Percentiles rank a stretch among this genome's conserved stretches.
These are phyloP conservation scores for Yamadazyma songkhlaensis DNA, from an alignment of 1,139 yeast species.

Conservation along the genomic window DNA sequence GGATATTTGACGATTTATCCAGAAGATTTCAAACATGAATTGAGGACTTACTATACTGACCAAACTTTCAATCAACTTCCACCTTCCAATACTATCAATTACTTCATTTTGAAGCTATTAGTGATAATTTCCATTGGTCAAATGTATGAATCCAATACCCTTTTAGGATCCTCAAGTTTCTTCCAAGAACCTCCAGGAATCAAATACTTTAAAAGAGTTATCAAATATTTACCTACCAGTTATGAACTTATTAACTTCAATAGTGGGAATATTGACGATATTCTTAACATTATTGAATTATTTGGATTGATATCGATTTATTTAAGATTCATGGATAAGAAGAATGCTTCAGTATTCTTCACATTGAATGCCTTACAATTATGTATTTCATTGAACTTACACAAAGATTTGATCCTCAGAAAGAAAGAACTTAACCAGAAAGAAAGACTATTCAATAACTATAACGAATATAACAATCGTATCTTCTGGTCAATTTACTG, in stretches of 20 bases:
- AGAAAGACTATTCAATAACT: not conserved
- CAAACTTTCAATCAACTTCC: conserved; percentile 4
- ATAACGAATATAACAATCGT: conserved; percentile 10
- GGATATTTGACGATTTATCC: conserved; percentile 27
- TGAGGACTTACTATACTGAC: conserved; percentile 15
- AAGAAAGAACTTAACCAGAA: conserved; percentile 4
- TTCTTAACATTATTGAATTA: conserved; percentile 23
- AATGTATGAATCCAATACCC: conserved; percentile 17
- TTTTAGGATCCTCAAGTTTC: conserved; percentile 6
- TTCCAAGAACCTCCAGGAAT: conserved; percentile 19
- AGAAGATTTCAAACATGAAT: conserved; percentile 15
- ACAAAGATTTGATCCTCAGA: conserved; percentile 15
- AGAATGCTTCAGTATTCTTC: conserved; percentile 23
- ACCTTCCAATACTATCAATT: conserved; percentile 9
- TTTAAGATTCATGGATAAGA: conserved; percentile 25
- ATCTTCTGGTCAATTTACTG: conserved; percentile 29
- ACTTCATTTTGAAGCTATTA: conserved; percentile 21
- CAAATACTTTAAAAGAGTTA: conserved; percentile 19
- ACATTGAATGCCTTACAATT: conserved; percentile 25
- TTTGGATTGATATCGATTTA: conserved; percentile 25
- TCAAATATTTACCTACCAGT: conserved; percentile 21
- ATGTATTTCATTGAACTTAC: conserved; percentile 26
- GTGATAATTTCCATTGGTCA: conserved; percentile 23
- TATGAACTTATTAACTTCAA: conserved; percentile 15
- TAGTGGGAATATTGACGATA: conserved; percentile 12